Base-by-base conservation (phyloP, 192 early-diverging fungal species). In the Rhizoclosmatium globosum region DNA sequence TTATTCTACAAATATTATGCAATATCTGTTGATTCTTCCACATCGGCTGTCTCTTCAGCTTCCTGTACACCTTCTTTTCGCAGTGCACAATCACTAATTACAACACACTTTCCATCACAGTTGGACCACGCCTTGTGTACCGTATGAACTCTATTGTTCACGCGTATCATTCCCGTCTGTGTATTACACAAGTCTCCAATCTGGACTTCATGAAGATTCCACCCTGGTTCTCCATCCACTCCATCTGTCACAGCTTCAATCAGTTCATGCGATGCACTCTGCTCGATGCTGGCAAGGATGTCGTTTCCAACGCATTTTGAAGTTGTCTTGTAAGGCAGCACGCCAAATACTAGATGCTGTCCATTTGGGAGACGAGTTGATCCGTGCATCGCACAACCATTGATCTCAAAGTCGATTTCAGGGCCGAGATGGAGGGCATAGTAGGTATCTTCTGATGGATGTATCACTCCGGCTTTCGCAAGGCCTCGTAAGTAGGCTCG, bases 361-460 rank as follows among this genome's bases (percentile, higher is more conserved):
- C 19, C 19, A 9, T 9, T 15, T n/a, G 11, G 11, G 19, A 56
- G 9, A 9, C 11, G 11, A 39, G 38, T 31, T 4, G 60, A 62
- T 19, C 60, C 60, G 23, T 62, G 60, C 15, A 62, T 6, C 9
- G 60, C 60, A 23, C 60, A 62, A 0, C 60, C 60, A 19, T 21
- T 21, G 7, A 21, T 62, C 15, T 19, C 1, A 39, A 19, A 21
- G 23, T 39, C 38, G 43, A 75, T 76, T 19, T 50, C 60, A 13
- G 71, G 80, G 19, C 48, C 81, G 43, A 83, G 83, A 64, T 83
- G 82, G 65, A 84, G 80, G 43, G 82, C 67, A 58, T 79, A 84
- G 56, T 83, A 78, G 0, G 80, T 56, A 65, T 83, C 81, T 47
- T 42, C 74, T 17, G 78, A 83, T 64, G 82, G 82, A 46, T 67